Base-by-base conservation (phyloP, 2,329 filamentous ascomycete species). In the Passalora sequoiae region DNA sequence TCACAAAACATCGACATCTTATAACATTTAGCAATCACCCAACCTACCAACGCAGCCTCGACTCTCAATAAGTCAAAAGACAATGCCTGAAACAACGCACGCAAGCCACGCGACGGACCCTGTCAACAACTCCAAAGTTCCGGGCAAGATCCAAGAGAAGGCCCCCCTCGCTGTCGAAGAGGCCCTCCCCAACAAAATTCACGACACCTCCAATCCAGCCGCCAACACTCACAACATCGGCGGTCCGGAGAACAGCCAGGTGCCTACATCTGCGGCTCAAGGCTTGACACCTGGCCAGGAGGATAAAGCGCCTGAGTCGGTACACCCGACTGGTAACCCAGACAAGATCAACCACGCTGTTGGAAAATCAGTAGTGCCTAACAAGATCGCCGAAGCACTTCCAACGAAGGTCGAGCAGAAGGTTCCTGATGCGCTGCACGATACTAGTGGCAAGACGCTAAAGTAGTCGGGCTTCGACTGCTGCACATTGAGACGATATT, bases 321-420 rank as follows among this genome's bases (percentile, higher is more conserved):
- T 35, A 5, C 43, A 46, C 38, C 38, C 43, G 32, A 46, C 43
- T 15, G 38, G 38, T 30, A 46, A 46, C 24, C 31, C 31, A 5
- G 43, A 46, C 20, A 46, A 46, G 21, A 27, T 41, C 43, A 46
- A 46, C 43, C 43, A 46, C 43, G 37, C 31, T 15, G 21, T 37
- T 21, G 43, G 43, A 5, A 38, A 46, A 27, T 38, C 38, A 2
- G 24, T 36, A 10, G 38, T 46, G 6, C 43, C 43, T 4, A 46
- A 46, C 38, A 46, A 46, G 27, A 41, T 46, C 24, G 43, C 43
- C 4, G 37, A 46, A 32, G 43, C 43, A 4, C 43, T 46, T 8
- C 43, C 43, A 7, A 46, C 43, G 12, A 46, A 46, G 38, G 29
- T 46, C 6, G 43, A 46, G 22, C 31, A 42, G 29, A 46, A 46